Evolutionary conservation across 169 alveolate species (phyloP).

Genomic region (Babesia ovis): DNA sequence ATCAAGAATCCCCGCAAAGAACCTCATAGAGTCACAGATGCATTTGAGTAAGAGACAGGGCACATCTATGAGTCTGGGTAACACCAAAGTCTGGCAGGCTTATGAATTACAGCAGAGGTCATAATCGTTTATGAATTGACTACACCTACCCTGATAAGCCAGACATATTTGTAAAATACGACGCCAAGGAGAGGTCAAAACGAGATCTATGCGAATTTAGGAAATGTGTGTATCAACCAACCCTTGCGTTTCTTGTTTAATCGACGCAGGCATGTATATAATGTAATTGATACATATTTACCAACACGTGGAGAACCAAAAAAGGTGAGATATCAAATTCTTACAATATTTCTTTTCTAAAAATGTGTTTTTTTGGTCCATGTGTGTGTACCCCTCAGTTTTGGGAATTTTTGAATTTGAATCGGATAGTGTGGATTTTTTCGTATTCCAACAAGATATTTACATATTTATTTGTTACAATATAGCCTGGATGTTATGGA

Average conservation of each 20-base stretch:
- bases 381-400: background rate
- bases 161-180: too few species aligned
- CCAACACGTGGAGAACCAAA: background rate
- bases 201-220: too few species aligned
- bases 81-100: conserved; percentile 13
- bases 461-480: background rate
- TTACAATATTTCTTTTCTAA: background rate
- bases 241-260: background rate
- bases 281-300: background rate
- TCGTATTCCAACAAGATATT: background rate
- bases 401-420: background rate
- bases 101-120: background rate
- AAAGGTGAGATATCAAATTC: conserved; percentile 7
- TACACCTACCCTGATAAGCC: too few species aligned
- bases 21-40: conserved; percentile 25
- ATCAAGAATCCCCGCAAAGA: conserved; percentile 36
- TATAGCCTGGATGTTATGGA: too few species aligned
- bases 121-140: background rate
- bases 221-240: background rate
- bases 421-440: background rate
- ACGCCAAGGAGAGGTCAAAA: too few species aligned
- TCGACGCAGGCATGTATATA: background rate
- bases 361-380: background rate
- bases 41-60: conserved; percentile 23
- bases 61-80: conserved; percentile 18